Conservation (phyloP, 2,329 filamentous ascomycete species). For the Fusarium sp. region DNA sequence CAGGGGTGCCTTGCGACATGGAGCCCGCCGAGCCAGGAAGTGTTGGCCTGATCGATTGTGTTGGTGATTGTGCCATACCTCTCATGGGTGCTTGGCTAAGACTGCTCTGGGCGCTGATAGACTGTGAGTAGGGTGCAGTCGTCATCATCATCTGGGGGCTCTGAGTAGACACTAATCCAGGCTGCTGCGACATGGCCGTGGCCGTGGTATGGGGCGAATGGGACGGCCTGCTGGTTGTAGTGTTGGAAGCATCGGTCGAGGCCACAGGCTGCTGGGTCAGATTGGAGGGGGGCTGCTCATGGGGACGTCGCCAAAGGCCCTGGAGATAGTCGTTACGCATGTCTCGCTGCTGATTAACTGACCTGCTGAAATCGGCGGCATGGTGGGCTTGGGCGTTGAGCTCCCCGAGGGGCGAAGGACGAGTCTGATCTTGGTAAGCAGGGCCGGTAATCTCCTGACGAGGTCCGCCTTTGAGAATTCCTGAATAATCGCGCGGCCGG, state of each 20-base stretch:
- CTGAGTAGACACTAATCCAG: slow-evolving; percentile 70
- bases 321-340: slow-evolving; percentile 85
- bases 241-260: slow-evolving; percentile 57
- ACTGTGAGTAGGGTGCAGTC: slow-evolving; percentile 75
- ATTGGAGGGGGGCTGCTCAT: slow-evolving; percentile 76
- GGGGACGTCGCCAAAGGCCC: slow-evolving; percentile 83
- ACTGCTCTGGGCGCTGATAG: slow-evolving; percentile 77
- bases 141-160: slow-evolving; percentile 77
- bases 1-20: slow-evolving; percentile 65
- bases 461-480: slow-evolving; percentile 80
- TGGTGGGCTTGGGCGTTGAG: slow-evolving; percentile 89
- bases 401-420: slow-evolving; percentile 80
- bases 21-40: slow-evolving; percentile 66
- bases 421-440: slow-evolving; percentile 87
- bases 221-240: slow-evolving; percentile 65
- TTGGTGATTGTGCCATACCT: slow-evolving; percentile 68
- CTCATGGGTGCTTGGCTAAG: slow-evolving; percentile 80
- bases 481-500: slow-evolving; percentile 83
- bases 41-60: slow-evolving; percentile 76
- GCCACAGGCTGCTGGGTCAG: slow-evolving; percentile 63
- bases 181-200: slow-evolving; percentile 68
- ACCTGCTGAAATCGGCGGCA: slow-evolving; percentile 91
- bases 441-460: slow-evolving; percentile 91
- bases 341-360: slow-evolving; percentile 82
- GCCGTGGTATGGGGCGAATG: slow-evolving; percentile 71